Base-by-base conservation (phyloP, 805 yeast species). In the Brettanomyces sp. region DNA sequence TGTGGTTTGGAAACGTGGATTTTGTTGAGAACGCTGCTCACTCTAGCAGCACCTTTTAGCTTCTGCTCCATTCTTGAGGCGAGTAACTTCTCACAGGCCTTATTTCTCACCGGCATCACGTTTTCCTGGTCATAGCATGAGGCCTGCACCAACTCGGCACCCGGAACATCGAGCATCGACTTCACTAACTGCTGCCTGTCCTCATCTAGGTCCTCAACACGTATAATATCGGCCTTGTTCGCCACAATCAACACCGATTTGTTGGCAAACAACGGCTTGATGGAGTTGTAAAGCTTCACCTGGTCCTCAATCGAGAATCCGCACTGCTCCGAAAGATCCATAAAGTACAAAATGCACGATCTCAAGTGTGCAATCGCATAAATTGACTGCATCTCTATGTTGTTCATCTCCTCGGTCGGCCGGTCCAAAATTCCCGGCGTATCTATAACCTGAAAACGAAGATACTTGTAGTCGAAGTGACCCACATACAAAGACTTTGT, bases 351-450 rank as follows among this genome's bases (percentile, higher is more conserved):
- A 40, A 93, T 96, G 66, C 97, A 87, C 28, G 98, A 90, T 65
- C 98, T 80, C 67, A 93, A 79, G 69, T 93, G 99, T 33, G 99
- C 99, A 74, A 93, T 89, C 51, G 99, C 99, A 61, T 93, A 93
- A 61, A 93, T 93, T 43, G 95, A 85, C 73, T 93, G 99, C 99
- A 93, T 93, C 73, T 93, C 99, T 67, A 93, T 93, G 69, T 93
- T 93, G 74, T 93, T 93, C 99, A 93, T 93, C 65, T 93, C 99
- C 68, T 93, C 99, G 40, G 97, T 89, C 49, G 99, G 99, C 67
- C 98, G 82, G 69, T 93, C 99, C 65, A 93, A 74, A 59, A 93
- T 90, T 73, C 99, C 99, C 33, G 99, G 99, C 36, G 99, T 93
- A 69, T 93, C 99, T 62, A 93, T 93, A 47, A 98, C 99, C 73